Percentiles rank a stretch among this genome's conserved stretches.
phyloP scores from a whole-genome alignment of 2,329 filamentous ascomycete species.

The Cladosporium sp. region DNA sequence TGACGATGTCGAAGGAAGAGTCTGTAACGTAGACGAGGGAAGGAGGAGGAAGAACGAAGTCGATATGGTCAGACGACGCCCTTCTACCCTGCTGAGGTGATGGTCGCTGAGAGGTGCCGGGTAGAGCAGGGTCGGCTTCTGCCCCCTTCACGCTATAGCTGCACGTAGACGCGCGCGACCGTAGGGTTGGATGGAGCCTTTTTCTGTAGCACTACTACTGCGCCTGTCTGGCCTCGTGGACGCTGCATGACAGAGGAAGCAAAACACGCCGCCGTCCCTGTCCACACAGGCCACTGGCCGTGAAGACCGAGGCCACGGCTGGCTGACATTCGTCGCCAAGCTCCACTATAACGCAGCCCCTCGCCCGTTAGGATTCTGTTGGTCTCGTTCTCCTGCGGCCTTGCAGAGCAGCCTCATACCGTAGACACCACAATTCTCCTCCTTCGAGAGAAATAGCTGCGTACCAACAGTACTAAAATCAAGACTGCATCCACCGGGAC shows the following conservation, averaged over 20 bases:
- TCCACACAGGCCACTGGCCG: constrained; percentile 2
- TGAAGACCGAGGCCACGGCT: neutral
- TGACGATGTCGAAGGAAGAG: neutral
- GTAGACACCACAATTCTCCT: neutral
- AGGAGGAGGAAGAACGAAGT: neutral
- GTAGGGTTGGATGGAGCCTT: neutral
- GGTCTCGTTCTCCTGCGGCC: neutral
- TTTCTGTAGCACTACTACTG: neutral
- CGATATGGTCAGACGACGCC: neutral
- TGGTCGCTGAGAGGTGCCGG: constrained; percentile 2
- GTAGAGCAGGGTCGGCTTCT: neutral
- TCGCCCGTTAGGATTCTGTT: neutral
- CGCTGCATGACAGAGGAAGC: constrained; percentile 10
- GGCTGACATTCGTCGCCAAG: neutral
- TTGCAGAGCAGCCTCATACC: neutral
- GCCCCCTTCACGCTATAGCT: neutral
- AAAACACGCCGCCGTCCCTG: neutral
- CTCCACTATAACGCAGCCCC: neutral
- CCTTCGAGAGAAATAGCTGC: neutral
- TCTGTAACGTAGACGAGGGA: neutral
- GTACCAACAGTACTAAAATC: neutral
- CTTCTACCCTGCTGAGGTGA: neutral
- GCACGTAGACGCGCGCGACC: constrained; percentile 11
- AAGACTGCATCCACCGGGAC: constrained; percentile 7
- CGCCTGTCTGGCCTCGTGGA: constrained; percentile 14